Base-by-base conservation (phyloP, 2,329 filamentous ascomycete species). In the Curvularia hawaiiensis region DNA sequence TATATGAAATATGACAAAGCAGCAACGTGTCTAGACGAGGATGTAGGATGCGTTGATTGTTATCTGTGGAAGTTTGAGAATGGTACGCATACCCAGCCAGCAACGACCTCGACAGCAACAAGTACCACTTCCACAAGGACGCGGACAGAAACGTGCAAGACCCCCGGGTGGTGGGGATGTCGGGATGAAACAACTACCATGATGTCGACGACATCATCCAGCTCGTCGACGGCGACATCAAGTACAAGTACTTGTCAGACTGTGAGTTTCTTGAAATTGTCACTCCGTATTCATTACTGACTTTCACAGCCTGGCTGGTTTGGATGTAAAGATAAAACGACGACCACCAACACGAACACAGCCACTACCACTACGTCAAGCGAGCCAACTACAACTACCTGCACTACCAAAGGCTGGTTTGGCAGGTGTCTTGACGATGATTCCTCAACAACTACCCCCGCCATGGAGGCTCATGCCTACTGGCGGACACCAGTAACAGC, bases 161-260 rank as follows among this genome's bases (percentile, higher is more conserved):
- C 73, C 1, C 73, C 73, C 20, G 73, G 73, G 1, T 75, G 73
- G 73, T 75, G 73, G 73, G 73, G 73, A 18, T 75, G 73, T 35
- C 63, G 67, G 1, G 74, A 77, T 55, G 61, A 65, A n/a, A 76
- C 70, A 4, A 66, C 65, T 8, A 66, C 68, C n/a, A 58, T 65
- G 24, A 65, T 62, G 9, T 64, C 67, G 14, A 55, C 67, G 9
- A 69, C 63, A 11, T 62, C 60, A 5, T 54, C 65, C 16, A 66
- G 60, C 18, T 65, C 66, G 11, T 66, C 63, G 11, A 68, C 62
- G 22, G 59, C 64, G 0, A 66, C 50, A n/a, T 66, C 66, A 4
- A 67, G 61, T 4, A 74, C 71, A 3, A 74, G 67, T 47, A 72
- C 63, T 30, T 75, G 73, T 51, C 64, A 75, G 22, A 75, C 73